These are phyloP conservation scores for Paramecium bursaria DNA, from an alignment of 73 alveolate genomes.

Conservation along the genomic window DNA sequence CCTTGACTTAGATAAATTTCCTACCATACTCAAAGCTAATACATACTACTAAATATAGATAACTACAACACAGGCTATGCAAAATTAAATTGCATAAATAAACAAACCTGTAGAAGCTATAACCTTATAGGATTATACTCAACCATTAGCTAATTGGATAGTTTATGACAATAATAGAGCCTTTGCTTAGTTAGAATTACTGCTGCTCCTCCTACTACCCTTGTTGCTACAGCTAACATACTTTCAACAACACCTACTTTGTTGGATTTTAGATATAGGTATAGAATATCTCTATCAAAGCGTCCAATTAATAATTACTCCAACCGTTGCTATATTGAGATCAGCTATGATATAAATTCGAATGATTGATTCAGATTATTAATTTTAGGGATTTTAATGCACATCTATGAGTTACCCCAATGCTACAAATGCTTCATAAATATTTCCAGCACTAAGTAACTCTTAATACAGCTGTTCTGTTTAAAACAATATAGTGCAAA, in stretches of 20 bases:
- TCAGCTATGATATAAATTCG: neutral
- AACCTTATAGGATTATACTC: conserved; percentile 47
- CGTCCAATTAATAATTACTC: too few species aligned
- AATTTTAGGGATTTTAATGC: conserved; percentile 46
- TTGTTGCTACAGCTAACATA: neutral
- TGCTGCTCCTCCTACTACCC: conserved; percentile 18
- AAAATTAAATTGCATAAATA: conserved; percentile 9
- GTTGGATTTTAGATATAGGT: conserved; percentile 27
- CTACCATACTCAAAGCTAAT: conserved; percentile 8
- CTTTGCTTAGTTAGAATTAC: conserved; percentile 48
- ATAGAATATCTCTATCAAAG: neutral
- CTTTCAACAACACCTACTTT: conserved; percentile 14
- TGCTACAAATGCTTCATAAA: neutral
- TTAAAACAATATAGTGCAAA: conserved; percentile 2
- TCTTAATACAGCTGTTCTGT: conserved; percentile 4
- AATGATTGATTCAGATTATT: conserved; percentile 45
- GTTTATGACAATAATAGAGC: conserved; percentile 20
- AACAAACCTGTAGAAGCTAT: neutral
- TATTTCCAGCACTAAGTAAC: neutral
- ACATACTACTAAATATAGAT: conserved; percentile 26
- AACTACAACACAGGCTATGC: neutral
- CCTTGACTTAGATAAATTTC: conserved; percentile 24
- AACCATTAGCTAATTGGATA: conserved; percentile 11
- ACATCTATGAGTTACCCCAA: conserved; percentile 47
- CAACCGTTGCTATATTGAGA: conserved; percentile 7